A percentile compares a stretch with the other conserved stretches of the same genome.
Conservation (phyloP, 345 rosid genomes). For the Aegle marmelos region DNA sequence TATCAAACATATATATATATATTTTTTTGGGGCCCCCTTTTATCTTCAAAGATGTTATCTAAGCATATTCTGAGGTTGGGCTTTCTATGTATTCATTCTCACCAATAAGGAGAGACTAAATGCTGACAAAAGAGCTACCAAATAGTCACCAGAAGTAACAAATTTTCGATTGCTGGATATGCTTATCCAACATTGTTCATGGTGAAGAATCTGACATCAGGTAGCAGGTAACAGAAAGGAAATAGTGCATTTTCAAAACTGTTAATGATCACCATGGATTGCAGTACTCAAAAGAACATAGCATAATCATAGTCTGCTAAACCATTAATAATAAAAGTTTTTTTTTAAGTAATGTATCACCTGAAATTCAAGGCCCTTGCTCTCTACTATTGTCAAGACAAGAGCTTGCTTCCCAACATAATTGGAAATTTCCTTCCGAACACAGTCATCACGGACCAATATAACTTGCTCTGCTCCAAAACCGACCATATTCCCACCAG, state of each 20-base stretch:
- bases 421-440: constrained; percentile 23
- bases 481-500: constrained; percentile 22
- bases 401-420: constrained; percentile 49
- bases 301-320: neutral
- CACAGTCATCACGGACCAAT: constrained; percentile 41
- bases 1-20: neutral
- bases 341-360: constrained; percentile 5
- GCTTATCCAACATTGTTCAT: neutral
- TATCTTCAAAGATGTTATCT: neutral
- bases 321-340: neutral
- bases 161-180: neutral
- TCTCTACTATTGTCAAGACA: constrained; percentile 39
- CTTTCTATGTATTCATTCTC: neutral
- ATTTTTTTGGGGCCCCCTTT: accelerated
- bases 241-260: no score
- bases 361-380: constrained; percentile 61
- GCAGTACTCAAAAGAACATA: neutral
- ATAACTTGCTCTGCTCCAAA: constrained; percentile 57
- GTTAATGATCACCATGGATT: neutral
- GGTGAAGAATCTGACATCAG: neutral
- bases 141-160: neutral
- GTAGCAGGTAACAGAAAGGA: neutral
- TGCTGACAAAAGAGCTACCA: neutral
- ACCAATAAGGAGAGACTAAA: neutral
- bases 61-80: neutral